Evolutionary conservation across 2,329 filamentous ascomycete genomes (phyloP).

Genomic region (Talaromyces sp.): DNA sequence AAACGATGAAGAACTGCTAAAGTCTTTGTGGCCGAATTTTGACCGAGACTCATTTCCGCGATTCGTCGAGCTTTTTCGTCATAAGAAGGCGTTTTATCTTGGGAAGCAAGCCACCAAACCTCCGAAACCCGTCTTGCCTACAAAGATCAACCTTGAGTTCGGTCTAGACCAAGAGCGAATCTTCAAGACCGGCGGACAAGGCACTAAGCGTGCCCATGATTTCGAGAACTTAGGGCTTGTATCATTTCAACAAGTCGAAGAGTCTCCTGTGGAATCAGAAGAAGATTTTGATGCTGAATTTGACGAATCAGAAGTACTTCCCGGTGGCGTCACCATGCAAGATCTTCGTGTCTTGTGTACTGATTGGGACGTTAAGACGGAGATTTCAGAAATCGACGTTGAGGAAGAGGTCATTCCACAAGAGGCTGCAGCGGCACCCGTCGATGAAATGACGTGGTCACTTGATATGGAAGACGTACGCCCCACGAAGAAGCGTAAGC

Average conservation of each 20-base stretch:
- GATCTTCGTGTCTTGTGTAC: constrained; percentile 84
- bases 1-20: constrained; percentile 71
- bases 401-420: constrained; percentile 25
- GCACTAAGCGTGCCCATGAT: constrained; percentile 51
- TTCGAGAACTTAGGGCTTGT: constrained; percentile 58
- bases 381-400: constrained; percentile 45
- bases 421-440: constrained; percentile 40
- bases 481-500: constrained; percentile 66
- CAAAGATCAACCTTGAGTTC: constrained; percentile 84
- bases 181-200: constrained; percentile 71
- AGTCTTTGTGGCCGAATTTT: constrained; percentile 78
- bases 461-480: constrained; percentile 43
- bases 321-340: constrained; percentile 70
- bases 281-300: constrained; percentile 53
- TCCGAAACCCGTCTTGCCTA: constrained; percentile 78
- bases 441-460: constrained; percentile 58
- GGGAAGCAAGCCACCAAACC: constrained; percentile 76
- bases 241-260: constrained; percentile 39
- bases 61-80: constrained; percentile 80
- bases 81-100: constrained; percentile 73
- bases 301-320: constrained; percentile 62
- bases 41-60: constrained; percentile 70
- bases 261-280: constrained; percentile 51
- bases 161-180: constrained; percentile 80
- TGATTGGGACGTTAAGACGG: constrained; percentile 73